Percentiles rank a stretch among this genome's conserved stretches.
phyloP scores from a whole-genome alignment of 176 grass and related monocot genomes.

The Zoysia japonica region DNA sequence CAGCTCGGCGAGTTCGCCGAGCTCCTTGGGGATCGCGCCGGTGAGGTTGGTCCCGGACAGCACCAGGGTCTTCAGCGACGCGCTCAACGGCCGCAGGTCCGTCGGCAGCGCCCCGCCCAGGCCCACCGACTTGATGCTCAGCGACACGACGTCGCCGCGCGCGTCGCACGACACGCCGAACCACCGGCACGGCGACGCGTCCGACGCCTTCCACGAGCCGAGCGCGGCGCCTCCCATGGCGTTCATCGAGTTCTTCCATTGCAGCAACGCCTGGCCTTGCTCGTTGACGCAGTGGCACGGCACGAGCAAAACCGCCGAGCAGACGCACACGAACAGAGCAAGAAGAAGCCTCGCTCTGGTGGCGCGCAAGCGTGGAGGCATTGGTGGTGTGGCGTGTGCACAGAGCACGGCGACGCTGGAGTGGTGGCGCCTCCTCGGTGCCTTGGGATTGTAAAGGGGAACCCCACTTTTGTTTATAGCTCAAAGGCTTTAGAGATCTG shows the following conservation, averaged over 20 bases:
- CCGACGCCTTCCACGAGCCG: slow-evolving; percentile 58
- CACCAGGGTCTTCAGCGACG: slow-evolving; percentile 62
- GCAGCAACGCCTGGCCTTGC: slow-evolving; percentile 75
- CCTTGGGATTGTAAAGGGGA: slow-evolving; percentile 85
- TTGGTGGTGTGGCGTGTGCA: slow-evolving; percentile 28
- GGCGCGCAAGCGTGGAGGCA: slow-evolving; percentile 44
- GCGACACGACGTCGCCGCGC: slow-evolving; percentile 45
- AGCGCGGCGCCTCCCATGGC: slow-evolving; percentile 42
- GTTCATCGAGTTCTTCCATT: slow-evolving; percentile 64
- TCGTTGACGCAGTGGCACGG: slow-evolving; percentile 53
- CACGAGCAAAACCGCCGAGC: slow-evolving; percentile 29
- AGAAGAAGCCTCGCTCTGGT: slow-evolving; percentile 29
- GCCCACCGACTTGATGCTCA: slow-evolving; percentile 61
- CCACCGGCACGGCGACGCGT: slow-evolving; percentile 75
- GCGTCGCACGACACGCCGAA: slow-evolving; percentile 72
- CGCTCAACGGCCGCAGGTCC: slow-evolving; percentile 43
- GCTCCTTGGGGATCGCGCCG: slow-evolving; percentile 60
- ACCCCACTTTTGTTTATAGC: slow-evolving; percentile 96
- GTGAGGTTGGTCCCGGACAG: slow-evolving; percentile 78
- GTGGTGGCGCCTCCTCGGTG: slow-evolving; percentile 36
- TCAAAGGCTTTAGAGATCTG: slow-evolving; percentile 81
- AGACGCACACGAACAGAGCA: slow-evolving; percentile 36
- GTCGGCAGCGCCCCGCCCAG: slow-evolving; percentile 67
- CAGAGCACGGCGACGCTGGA: slow-evolving; percentile 15
- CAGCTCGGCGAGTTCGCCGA: slow-evolving; percentile 56